These are phyloP conservation scores for Sclerotinia spermophila DNA, from an alignment of 2,329 filamentous ascomycete species.

Conservation along the genomic window DNA sequence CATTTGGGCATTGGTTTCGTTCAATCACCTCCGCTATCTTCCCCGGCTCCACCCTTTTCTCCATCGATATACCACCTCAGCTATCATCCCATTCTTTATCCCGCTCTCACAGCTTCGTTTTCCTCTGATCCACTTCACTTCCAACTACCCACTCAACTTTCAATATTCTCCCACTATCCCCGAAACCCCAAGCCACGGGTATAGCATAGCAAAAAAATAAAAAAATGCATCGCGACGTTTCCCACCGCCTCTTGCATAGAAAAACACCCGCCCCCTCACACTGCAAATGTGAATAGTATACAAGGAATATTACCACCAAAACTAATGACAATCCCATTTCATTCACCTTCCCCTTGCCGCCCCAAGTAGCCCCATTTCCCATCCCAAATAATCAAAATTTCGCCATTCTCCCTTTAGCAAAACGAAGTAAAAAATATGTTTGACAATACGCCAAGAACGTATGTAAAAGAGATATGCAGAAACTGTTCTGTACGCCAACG, in stretches of 20 bases:
- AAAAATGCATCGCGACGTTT: neutral
- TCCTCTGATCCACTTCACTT: neutral
- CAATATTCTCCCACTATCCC: neutral
- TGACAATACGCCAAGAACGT: neutral
- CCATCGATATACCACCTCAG: neutral
- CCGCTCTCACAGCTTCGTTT: neutral
- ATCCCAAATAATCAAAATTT: conserved; percentile 3
- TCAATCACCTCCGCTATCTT: neutral
- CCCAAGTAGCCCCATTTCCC: neutral
- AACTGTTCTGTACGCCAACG: conserved; percentile 12
- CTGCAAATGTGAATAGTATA: conserved; percentile 8
- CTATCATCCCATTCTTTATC: no score
- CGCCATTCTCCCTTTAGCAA: conserved; percentile 1
- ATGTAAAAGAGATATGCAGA: conserved; percentile 1
- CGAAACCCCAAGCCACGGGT: conserved; percentile 10
- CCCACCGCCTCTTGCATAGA: neutral
- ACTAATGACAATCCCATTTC: neutral
- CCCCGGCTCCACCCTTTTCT: neutral
- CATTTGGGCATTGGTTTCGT: neutral
- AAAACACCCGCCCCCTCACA: neutral
- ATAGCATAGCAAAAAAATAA: conserved; percentile 5
- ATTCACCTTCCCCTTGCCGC: neutral
- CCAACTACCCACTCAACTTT: neutral
- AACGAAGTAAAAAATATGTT: neutral
- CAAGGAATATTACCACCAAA: conserved; percentile 13